A percentile compares a stretch with the other conserved stretches of the same genome.
Conservation (phyloP, 495 filamentous ascomycete genomes). For the Amphirosellinia nigrospora region DNA sequence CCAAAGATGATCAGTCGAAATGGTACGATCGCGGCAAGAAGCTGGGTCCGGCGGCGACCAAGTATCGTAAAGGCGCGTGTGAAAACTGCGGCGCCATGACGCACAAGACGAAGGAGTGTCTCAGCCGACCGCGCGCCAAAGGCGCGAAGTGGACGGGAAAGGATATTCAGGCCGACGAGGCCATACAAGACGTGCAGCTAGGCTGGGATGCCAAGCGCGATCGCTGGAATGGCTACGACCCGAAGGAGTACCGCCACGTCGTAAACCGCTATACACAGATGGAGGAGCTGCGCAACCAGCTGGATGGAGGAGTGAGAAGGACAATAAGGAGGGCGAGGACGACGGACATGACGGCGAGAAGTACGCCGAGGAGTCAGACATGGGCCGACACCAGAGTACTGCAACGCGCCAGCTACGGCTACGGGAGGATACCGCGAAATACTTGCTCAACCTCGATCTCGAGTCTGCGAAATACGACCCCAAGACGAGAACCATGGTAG, state of each 20-base stretch:
- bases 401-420: conserved; percentile 89
- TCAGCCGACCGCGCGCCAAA: conserved; percentile 85
- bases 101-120: conserved; percentile 92
- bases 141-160: conserved; percentile 93
- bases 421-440: conserved; percentile 98
- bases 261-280: conserved; percentile 87
- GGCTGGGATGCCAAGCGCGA: conserved; percentile 99
- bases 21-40: conserved; percentile 91
- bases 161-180: conserved; percentile 91
- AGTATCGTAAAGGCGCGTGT: conserved; percentile 96
- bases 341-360: conserved; percentile 66
- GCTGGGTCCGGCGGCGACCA: conserved; percentile 82
- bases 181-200: conserved; percentile 80
- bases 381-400: conserved; percentile 88
- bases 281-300: conserved; percentile 75
- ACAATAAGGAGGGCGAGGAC: conserved; percentile 56
- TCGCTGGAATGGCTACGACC: conserved; percentile 95
- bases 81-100: conserved; percentile 98
- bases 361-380: conserved; percentile 96
- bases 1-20: conserved; percentile 72
- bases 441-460: conserved; percentile 89
- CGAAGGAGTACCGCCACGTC: conserved; percentile 81
- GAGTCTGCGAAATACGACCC: conserved; percentile 99
- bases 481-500: conserved; percentile 93
- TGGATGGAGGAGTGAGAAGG: conserved; percentile 51